Conservation (phyloP, 1,139 yeast genomes). For the Debaryomyces udenii region DNA sequence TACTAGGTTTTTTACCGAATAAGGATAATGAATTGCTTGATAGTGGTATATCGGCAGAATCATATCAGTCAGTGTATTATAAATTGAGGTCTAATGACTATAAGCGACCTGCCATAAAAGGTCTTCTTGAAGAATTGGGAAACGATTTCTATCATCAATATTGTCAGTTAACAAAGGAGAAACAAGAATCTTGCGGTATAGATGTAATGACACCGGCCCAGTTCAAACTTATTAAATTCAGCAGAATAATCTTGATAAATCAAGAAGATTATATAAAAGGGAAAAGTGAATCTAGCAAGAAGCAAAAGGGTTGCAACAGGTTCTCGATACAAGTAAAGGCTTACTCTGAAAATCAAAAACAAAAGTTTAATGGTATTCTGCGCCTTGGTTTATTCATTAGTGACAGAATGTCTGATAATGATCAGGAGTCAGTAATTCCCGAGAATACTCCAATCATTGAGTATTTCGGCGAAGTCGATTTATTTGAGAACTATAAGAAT, state of each 20-base stretch:
- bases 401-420: slow-evolving; percentile 25
- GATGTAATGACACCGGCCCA: slow-evolving; percentile 29
- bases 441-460: slow-evolving; percentile 62
- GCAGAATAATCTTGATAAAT: slow-evolving; percentile 38
- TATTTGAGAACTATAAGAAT: slow-evolving; percentile 59
- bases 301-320: slow-evolving; percentile 27
- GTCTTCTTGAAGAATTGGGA: slow-evolving; percentile 28
- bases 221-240: slow-evolving; percentile 34
- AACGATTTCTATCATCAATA: slow-evolving; percentile 19
- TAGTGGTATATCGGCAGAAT: slow-evolving; percentile 48
- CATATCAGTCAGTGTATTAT: slow-evolving; percentile 54
- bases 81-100: slow-evolving; percentile 51
- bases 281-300: slow-evolving; percentile 25
- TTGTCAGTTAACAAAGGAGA: slow-evolving; percentile 16
- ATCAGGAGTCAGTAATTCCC: slow-evolving; percentile 34
- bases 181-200: slow-evolving; percentile 19
- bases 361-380: slow-evolving; percentile 72
- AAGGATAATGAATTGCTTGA: slow-evolving; percentile 42
- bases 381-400: slow-evolving; percentile 64
- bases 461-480: slow-evolving; percentile 72
- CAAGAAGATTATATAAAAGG: slow-evolving; percentile 33
- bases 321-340: slow-evolving; percentile 44
- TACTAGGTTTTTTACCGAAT: slow-evolving; percentile 32
- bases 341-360: slow-evolving; percentile 58
- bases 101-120: slow-evolving; percentile 41